Base-by-base conservation (phyloP, 1,139 yeast species). In the Candida smagusa region DNA sequence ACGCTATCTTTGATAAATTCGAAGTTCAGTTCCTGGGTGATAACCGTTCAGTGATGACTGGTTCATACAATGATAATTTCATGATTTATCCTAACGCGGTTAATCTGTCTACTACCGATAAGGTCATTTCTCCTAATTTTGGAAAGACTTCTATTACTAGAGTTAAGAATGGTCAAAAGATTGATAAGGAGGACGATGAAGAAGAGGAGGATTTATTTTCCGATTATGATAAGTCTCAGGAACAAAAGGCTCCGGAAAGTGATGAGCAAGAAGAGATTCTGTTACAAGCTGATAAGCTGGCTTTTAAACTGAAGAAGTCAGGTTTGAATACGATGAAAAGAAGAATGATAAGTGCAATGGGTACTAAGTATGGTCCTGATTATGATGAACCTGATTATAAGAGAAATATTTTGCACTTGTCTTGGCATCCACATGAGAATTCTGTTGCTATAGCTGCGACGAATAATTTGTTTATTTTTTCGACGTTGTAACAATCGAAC, bases 391-490 rank as follows among this genome's bases (percentile, higher is more conserved):
- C 90, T 54, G 97, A 94, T 63, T 92, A 89, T 68, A 89, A 90
- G 63, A 90, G 90, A 75, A 85, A 89, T 64, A 90, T 94, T 48
- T 75, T 92, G 63, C 97, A 92, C 67, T 74, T 89, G 63, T 89
- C 97, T 58, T 94, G 99, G 98, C 98, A 94, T 69, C 98, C 98
- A 47, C 76, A 74, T 54, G 98, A 94, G 67, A 88, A 92, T 66
- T 84, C 95, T 36, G 96, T 94, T 49, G 98, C 98, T 31, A 87
- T 94, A 56, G 98, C 97, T 36, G 98, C 98, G 24, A 94, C 99
- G 22, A 94, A 94, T 68, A 94, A 94, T 66, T 75, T 87, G 56
- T 84, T 84, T 67, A 83, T 84, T 47, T 82, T 83, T 59, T 80
- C 87, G 39, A 81, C 87, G 44, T 71, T 80, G 53, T 81, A 63